These are phyloP conservation scores for Camelina sativa DNA, from an alignment of 345 rosid genomes.

Conservation along the genomic window DNA sequence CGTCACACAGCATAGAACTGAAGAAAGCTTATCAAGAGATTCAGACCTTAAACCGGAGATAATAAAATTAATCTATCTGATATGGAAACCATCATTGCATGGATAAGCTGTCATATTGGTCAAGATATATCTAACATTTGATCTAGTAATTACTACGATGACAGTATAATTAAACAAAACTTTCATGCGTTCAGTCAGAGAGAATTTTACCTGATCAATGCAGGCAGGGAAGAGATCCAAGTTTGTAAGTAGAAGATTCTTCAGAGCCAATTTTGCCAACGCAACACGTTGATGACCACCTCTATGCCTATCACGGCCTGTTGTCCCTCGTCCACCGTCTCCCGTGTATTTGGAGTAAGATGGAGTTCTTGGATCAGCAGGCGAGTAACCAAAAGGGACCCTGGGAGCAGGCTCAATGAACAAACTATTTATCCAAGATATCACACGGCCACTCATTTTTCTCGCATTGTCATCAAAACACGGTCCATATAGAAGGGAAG, in stretches of 20 bases:
- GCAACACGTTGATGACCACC: constrained; percentile 91
- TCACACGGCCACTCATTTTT: constrained; percentile 97
- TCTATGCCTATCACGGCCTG: constrained; percentile 86
- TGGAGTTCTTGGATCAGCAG: constrained; percentile 92
- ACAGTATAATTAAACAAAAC: constrained; percentile 1
- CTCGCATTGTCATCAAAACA: constrained; percentile 99
- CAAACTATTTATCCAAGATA: constrained; percentile 95
- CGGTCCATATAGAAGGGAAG: constrained; percentile 93
- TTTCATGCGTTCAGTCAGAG: constrained; percentile 34
- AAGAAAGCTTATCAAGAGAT: constrained; percentile 27
- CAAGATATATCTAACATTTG: constrained; percentile 22
- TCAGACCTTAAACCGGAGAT: constrained; percentile 22
- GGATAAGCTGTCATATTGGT: constrained; percentile 21
- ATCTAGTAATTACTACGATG: constrained; percentile 18
- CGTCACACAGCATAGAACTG: constrained; percentile 27
- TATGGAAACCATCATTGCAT: constrained; percentile 24
- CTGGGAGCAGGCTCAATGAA: constrained; percentile 95
- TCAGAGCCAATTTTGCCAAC: constrained; percentile 93
- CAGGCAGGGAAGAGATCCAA: constrained; percentile 98
- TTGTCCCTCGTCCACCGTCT: constrained; percentile 82
- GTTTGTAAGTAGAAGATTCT: constrained; percentile 93
- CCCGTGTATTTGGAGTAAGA: constrained; percentile 84
- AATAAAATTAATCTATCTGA: constrained; percentile 13
- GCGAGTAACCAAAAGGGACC: constrained; percentile 95
- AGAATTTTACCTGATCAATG: constrained; percentile 85